Base-by-base conservation (phyloP, 2,329 filamentous ascomycete species). In the Apiospora kogelbergensis region DNA sequence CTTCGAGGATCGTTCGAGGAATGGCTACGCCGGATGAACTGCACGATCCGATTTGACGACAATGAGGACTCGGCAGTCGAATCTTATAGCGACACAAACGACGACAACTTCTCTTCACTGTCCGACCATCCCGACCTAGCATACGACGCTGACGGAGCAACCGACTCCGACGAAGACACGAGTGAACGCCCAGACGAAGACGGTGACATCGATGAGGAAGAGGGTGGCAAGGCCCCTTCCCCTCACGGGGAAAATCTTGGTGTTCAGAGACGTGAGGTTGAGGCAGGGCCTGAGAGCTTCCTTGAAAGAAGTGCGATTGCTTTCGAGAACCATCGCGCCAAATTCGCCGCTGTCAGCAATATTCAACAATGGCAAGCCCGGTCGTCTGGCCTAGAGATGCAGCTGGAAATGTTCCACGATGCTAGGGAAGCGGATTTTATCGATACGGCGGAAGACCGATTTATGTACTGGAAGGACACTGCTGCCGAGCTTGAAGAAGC, bases 1-100 rank as follows among this genome's bases (percentile, higher is more conserved):
- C 83, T 97, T 37, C 85, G 89, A 71, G 88, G 91, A 69, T 92
- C 91, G 73, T 95, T 96, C 74, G 87, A 90, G 78, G 83, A 86
- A 69, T 84, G 93, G 70, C 84, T 97, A 72, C 83, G 81, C 20
- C 85, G 88, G 65, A 89, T 94, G 85, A 90, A 90, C 26, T 94
- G 95, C 71, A 85, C 89, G 53, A 84, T 96, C 67, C 90, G 93
- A 71, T 87, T 91, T 68, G 84, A 84, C 67, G 71, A 68, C 11
- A 70, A 63, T 66, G 80, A 81, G 24, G 66, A 73, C 71, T 74
- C 80, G 73, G 74, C 80, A 70, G 71, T 75, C 68, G 67, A 79
- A 66, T 76, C 48, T 37, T 42, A 69, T 41, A 41, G 65, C n/a
- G 70, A 71, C 24, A 75, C 33, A 70, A 77, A 67, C 72, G 77